Conservation (phyloP, 768 basidiomycete species). For the Fibroporia radiculosa region DNA sequence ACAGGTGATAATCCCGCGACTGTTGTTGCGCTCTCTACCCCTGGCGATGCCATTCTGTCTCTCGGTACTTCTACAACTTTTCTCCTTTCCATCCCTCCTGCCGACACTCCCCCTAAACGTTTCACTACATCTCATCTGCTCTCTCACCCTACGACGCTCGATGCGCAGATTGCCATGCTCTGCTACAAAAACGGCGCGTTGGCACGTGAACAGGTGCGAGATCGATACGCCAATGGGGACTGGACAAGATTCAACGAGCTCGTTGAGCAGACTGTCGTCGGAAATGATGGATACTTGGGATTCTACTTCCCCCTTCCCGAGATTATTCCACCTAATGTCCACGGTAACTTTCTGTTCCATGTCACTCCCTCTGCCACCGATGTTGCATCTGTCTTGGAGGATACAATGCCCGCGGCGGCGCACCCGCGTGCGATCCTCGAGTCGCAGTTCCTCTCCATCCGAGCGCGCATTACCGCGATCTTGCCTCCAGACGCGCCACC, state of each 20-base stretch:
- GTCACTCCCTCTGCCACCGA: conserved; percentile 20
- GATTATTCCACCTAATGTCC: conserved; percentile 76
- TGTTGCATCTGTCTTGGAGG: conserved; percentile 12
- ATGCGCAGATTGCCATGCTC: conserved; percentile 80
- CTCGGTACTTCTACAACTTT: conserved; percentile 87
- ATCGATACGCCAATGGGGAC: conserved; percentile 48
- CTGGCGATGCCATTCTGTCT: conserved; percentile 79
- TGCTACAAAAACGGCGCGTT: conserved; percentile 89
- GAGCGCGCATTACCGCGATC: conserved; percentile 61
- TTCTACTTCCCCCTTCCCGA: conserved; percentile 82
- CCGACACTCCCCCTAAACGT: conserved; percentile 54
- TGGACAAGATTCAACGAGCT: conserved; percentile 69
- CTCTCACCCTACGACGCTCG: conserved; percentile 53
- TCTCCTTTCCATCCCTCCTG: conserved; percentile 67
- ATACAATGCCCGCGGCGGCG: conserved; percentile 32
- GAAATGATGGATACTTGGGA: conserved; percentile 54
- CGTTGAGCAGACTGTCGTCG: conserved; percentile 44
- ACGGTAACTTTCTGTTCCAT: conserved; percentile 63
- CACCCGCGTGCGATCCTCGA: conserved; percentile 77
- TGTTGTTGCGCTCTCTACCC: conserved; percentile 62
- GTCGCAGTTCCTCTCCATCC: conserved; percentile 79
- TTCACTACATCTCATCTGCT: conserved; percentile 72
- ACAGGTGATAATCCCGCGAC: conserved; percentile 90
- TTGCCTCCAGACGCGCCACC: conserved; percentile 47
- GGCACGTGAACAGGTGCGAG: conserved; percentile 69